phyloP scores from a whole-genome alignment of 139 green algal genomes.

The Auxenochlorella pyrenoidosa region DNA sequence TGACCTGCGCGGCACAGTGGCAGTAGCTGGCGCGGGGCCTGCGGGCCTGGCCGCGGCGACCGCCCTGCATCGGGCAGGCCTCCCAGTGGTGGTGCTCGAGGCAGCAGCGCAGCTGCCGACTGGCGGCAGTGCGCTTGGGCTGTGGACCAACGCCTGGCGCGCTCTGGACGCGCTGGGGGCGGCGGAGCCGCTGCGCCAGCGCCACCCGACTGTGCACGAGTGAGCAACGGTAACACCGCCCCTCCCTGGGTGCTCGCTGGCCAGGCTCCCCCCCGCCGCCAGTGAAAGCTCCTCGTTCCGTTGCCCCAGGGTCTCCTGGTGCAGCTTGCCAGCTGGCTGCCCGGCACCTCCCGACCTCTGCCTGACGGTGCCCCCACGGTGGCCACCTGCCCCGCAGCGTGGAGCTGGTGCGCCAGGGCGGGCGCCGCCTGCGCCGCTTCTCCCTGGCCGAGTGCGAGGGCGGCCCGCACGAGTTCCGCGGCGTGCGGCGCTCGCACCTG shows the following conservation, averaged over 20 bases:
- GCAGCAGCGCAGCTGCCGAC: slow-evolving; percentile 15
- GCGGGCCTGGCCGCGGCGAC: slow-evolving; percentile 73
- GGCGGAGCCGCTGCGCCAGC: slow-evolving; percentile 58
- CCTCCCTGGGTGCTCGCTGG: too few species aligned
- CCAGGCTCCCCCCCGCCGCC: too few species aligned
- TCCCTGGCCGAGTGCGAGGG: slow-evolving; percentile 65
- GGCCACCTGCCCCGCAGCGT: slow-evolving; percentile 30
- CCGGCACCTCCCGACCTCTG: not conserved
- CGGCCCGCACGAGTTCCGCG: slow-evolving; percentile 77
- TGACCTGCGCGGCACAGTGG: slow-evolving; percentile 42
- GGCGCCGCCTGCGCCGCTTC: slow-evolving; percentile 64
- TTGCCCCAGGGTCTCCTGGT: not conserved
- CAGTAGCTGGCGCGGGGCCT: slow-evolving; percentile 70
- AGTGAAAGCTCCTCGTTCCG: too few species aligned
- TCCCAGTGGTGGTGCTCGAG: slow-evolving; percentile 74
- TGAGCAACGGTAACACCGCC: slow-evolving; percentile 7
- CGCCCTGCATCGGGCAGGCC: slow-evolving; percentile 60
- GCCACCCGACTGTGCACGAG: slow-evolving; percentile 53
- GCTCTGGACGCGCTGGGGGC: slow-evolving; percentile 76
- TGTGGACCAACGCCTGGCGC: slow-evolving; percentile 84
- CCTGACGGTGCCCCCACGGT: not conserved
- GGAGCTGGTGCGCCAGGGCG: slow-evolving; percentile 54
- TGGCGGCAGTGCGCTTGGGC: slow-evolving; percentile 71
- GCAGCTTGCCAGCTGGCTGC: not conserved
- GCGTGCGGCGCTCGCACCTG: slow-evolving; percentile 60